Evolutionary conservation across 129 eudicot species (phyloP), one percentile per base, ranked within the genome.

Genomic region (Tagetes erecta): DNA sequence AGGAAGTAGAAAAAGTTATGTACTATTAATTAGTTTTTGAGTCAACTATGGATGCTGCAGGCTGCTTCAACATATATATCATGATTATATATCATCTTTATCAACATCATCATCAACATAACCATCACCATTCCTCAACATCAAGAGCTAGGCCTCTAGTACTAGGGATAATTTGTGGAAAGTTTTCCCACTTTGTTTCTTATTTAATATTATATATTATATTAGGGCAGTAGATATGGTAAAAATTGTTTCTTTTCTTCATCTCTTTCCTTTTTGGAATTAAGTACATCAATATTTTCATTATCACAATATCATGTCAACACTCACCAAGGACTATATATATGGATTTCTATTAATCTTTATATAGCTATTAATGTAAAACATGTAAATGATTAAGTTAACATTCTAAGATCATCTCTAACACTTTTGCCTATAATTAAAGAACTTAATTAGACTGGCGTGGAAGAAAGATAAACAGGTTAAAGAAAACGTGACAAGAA

Each of bases 1-100:
- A 91, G 81, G 85, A 64, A 58, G 90, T 82, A 64, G 85, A 86
- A 56, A 84, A 80, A 71, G 71, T 77, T 76, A 64, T 86, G 83
- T 86, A 88, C 83, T 88, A 76, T 64, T 81, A 71, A 76, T 64
- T 81, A 71, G 72, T 74, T 78, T 37, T 71, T 52, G 49, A 44
- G 55, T 65, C 58, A 71, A 63, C 55, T 40, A 27, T 63, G 73
- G 68, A 50, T 71, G 72, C 57, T 63, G n/a, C n/a, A n/a, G 27
- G 27, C 27, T 20, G 27, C 27, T 20, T 20, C 27, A 20, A 20
- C 27, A 20, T 20, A 20, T 20, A 0, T 20, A 20, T 20, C 27
- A 20, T 20, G 27, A 20, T 20, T 20, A 20, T 20, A 38, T 60
- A 47, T 41, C 38, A 39, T 57, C 62, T 49, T 50, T 44, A 41